Percentiles rank a stretch among this genome's conserved stretches.
Evolutionary conservation across 164 flowering plant species (phyloP).

Genomic region (Stephania yunnanensis): DNA sequence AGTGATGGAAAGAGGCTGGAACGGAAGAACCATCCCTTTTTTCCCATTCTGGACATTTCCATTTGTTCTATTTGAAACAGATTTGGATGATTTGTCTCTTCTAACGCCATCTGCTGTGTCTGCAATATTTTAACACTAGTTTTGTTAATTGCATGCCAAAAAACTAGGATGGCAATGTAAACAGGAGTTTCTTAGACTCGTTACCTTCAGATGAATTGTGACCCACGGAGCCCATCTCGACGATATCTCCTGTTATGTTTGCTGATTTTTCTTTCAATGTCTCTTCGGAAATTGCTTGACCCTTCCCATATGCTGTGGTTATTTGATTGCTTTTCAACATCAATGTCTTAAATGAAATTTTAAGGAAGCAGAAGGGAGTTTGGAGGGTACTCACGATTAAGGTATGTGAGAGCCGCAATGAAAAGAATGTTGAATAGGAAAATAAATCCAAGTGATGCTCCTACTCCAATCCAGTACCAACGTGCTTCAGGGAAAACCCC

Average conservation of each 20-base stretch:
- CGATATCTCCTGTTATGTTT: constrained; percentile 13
- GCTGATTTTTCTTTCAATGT: constrained; percentile 13
- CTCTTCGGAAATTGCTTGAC: constrained; percentile 32
- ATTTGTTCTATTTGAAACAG: constrained; percentile 17
- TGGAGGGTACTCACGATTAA: constrained; percentile 23
- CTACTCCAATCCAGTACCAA: constrained; percentile 41
- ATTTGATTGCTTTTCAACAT: neutral
- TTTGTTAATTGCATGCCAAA: neutral
- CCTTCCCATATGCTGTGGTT: constrained; percentile 36
- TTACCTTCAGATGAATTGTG: constrained; percentile 7
- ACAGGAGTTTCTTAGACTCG: neutral
- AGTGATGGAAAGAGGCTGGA: constrained; percentile 41
- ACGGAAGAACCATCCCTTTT: constrained; percentile 61
- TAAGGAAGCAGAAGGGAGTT: neutral
- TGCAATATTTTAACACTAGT: constrained; percentile 11
- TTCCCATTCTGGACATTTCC: constrained; percentile 22
- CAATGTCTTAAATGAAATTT: neutral
- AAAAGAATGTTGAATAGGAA: constrained; percentile 24
- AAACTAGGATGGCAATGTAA: neutral
- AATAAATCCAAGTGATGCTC: constrained; percentile 26
- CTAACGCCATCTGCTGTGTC: constrained; percentile 16
- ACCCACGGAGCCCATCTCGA: constrained; percentile 6
- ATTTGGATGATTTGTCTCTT: constrained; percentile 15
- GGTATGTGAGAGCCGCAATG: constrained; percentile 26
- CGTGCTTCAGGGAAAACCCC: constrained; percentile 20